These are phyloP conservation scores for Neofusicoccum parvum DNA, from an alignment of 2,329 filamentous ascomycete genomes.

Conservation along the genomic window DNA sequence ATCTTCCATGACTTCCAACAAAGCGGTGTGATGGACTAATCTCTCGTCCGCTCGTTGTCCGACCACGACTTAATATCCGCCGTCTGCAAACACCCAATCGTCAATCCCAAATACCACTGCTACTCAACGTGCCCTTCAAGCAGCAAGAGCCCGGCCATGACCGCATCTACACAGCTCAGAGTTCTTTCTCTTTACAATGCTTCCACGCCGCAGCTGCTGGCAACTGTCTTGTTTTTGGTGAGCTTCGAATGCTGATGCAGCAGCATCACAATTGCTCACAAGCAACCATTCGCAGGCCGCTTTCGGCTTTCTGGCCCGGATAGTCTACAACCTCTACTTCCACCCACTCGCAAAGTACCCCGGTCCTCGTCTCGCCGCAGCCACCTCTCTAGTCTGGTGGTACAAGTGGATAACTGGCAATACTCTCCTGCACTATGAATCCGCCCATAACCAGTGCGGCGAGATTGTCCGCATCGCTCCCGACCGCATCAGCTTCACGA, in stretches of 20 bases:
- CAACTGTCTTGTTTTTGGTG: not conserved
- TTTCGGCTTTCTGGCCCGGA: too few species aligned
- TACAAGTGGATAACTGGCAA: constrained; percentile 31
- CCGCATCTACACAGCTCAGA: not conserved
- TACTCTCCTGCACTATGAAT: constrained; percentile 25
- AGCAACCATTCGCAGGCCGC: too few species aligned
- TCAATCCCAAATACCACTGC: too few species aligned
- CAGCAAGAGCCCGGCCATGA: too few species aligned
- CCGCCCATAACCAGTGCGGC: constrained; percentile 43
- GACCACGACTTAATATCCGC: too few species aligned
- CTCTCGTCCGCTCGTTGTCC: too few species aligned
- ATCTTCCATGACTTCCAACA: too few species aligned
- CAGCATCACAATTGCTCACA: not conserved
- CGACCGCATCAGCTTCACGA: constrained; percentile 46
- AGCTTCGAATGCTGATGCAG: not conserved
- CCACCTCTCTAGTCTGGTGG: constrained; percentile 34
- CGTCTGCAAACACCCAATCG: too few species aligned
- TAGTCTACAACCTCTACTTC: not conserved
- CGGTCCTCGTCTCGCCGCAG: constrained; percentile 42
- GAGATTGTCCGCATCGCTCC: constrained; percentile 46
- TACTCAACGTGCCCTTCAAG: not conserved
- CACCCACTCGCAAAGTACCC: constrained; percentile 33
- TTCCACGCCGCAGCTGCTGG: not conserved
- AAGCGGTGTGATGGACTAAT: too few species aligned
- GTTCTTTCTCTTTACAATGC: not conserved